Base-by-base conservation (phyloP, 1,284 basidiomycete species). In the Sporisorium iseilematis-ciliati region DNA sequence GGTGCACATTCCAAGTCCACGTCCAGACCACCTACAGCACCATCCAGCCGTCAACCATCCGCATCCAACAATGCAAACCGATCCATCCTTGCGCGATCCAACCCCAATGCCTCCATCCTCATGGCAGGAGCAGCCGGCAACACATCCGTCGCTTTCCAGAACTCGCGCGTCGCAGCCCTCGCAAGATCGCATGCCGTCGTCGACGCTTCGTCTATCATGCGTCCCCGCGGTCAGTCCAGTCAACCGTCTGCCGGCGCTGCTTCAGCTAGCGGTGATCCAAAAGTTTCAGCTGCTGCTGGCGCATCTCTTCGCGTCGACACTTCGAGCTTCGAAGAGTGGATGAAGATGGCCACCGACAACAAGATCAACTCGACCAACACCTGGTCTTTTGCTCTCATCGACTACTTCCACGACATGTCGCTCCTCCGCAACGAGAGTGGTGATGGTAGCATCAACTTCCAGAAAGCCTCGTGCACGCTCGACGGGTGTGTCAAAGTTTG, bases 401-500 rank as follows among this genome's bases (percentile, higher is more conserved):
- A 99, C 87, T 99, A 99, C 85, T 99, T 99, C 85, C 94, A 97
- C 82, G 96, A 99, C 86, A 95, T 98, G 92, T 95, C 94, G 11
- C 89, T 99, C n/a, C 88, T 99, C 42, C 90, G 81, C n/a, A 80
- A 78, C 45, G 83, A 84, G 25, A 79, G 78, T 31, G 83, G 82
- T 16, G 82, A 84, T 54, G 82, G 82, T 23, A 78, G 78, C 20
- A 98, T 99, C 89, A 98, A 99, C 87, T 99, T 99, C 84, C 95
- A 98, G 86, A 96, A 97, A 83, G 96, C 96, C 11, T 96, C 94
- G 0, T 97, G 92, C 85, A 99, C 96, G 0, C 90, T 99, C 20
- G 97, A 99, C 69, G 97, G 97, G 6, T 99, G 97, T 86, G 94
- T 99, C 85, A 99, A 99, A 87, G 97, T 99, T 66, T 99, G 95